A percentile compares a stretch with the other conserved stretches of the same genome.
These are phyloP conservation scores for Discostella stelligeroides DNA, from an alignment of 108 stramenopile species.

Conservation along the genomic window DNA sequence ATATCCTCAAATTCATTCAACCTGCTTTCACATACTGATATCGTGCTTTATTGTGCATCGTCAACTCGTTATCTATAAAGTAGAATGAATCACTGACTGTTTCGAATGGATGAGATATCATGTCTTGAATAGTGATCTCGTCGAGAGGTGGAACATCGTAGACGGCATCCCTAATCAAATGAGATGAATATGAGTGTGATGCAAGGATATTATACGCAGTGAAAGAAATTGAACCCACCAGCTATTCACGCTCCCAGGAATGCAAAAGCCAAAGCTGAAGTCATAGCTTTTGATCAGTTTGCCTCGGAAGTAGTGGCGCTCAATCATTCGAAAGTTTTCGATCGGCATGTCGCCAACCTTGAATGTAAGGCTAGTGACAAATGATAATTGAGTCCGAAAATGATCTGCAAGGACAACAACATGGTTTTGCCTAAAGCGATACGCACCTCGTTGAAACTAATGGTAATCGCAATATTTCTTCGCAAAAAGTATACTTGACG, in stretches of 20 bases:
- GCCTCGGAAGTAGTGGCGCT: conserved; percentile 78
- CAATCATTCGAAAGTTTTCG: conserved; percentile 76
- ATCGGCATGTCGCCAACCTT: conserved; percentile 62
- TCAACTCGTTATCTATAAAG: conserved; percentile 71
- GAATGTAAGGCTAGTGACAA: conserved; percentile 58
- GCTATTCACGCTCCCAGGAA: conserved; percentile 72
- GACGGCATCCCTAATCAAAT: conserved; percentile 57
- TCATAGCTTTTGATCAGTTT: conserved; percentile 59
- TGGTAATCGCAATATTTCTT: conserved; percentile 72
- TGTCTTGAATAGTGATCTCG: conserved; percentile 69
- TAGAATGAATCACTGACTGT: conserved; percentile 71
- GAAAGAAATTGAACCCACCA: conserved; percentile 15
- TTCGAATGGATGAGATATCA: conserved; percentile 74
- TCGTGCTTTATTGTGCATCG: conserved; percentile 80
- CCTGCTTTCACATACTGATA: conserved; percentile 58
- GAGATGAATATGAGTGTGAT: too few species aligned
- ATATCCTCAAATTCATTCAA: too few species aligned
- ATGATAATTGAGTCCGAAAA: background rate
- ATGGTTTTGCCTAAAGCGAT: background rate
- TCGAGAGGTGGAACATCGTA: conserved; percentile 72
- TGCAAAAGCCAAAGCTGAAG: conserved; percentile 80
- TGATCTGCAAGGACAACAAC: background rate
- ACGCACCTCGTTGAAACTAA: conserved; percentile 44
- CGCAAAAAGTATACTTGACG: conserved; percentile 81
- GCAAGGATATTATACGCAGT: too few species aligned